Conservation (phyloP, 2,329 filamentous ascomycete genomes). For the Penicillium olsonii region DNA sequence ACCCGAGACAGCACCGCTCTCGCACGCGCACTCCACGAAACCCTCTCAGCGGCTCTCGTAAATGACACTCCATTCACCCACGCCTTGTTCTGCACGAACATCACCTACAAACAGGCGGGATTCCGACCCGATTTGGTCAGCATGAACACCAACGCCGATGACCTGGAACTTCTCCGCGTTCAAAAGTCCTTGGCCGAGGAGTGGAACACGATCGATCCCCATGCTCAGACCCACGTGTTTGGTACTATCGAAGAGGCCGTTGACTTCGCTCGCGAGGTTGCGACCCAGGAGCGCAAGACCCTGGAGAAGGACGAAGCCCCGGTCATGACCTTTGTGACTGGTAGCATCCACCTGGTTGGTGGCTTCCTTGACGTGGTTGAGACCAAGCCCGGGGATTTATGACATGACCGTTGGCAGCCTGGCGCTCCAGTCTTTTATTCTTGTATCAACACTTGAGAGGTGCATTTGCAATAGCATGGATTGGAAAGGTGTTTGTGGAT, state of each 20-base stretch:
- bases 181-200: conserved; percentile 66
- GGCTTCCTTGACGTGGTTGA: conserved; percentile 74
- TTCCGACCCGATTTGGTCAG: conserved; percentile 65
- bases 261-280: conserved; percentile 52
- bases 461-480: conserved; percentile 11
- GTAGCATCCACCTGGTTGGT: conserved; percentile 82
- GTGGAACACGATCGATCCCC: conserved; percentile 60
- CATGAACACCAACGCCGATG: conserved; percentile 60
- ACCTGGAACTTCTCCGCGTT: conserved; percentile 62
- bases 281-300: conserved; percentile 35
- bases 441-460: conserved; percentile 27
- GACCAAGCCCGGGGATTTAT: conserved; percentile 31
- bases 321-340: conserved; percentile 72
- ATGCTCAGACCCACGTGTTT: conserved; percentile 57
- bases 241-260: conserved; percentile 72
- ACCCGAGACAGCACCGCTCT: conserved; percentile 73
- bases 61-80: conserved; percentile 62
- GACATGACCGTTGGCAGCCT: conserved; percentile 8
- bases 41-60: conserved; percentile 48
- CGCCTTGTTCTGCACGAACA: conserved; percentile 81
- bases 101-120: conserved; percentile 62
- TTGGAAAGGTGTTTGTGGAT: conserved; percentile 24
- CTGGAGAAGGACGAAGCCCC: conserved; percentile 40
- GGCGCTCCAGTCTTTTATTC: conserved; percentile 17
- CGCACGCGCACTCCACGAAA: conserved; percentile 62